A percentile compares a stretch with the other conserved stretches of the same genome.
Evolutionary conservation across 2,329 filamentous ascomycete species (phyloP).

Genomic region (Ceratocystis lukuohia): DNA sequence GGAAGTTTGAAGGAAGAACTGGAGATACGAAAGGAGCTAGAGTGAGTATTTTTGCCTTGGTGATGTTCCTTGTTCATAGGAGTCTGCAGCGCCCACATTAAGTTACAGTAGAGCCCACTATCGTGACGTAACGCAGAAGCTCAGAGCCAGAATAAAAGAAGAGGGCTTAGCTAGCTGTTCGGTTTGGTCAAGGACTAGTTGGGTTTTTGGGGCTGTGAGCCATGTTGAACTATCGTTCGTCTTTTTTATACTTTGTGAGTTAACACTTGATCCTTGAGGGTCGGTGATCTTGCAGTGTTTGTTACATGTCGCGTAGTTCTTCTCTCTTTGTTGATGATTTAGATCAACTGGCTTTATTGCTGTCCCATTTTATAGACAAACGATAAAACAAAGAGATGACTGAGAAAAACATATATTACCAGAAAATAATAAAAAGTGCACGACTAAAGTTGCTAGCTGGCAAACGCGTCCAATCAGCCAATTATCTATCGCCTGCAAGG

Average conservation of each 20-base stretch:
- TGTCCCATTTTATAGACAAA: background rate
- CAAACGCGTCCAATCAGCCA: background rate
- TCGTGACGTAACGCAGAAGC: conserved; percentile 5
- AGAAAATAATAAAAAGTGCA: too few relatives aligned
- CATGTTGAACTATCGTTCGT: too few relatives aligned
- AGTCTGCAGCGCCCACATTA: background rate
- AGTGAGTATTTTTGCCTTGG: background rate
- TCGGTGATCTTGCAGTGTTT: too few relatives aligned
- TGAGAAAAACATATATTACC: too few relatives aligned
- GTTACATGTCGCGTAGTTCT: background rate
- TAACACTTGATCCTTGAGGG: too few relatives aligned
- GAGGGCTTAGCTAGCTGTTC: background rate
- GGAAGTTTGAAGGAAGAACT: background rate
- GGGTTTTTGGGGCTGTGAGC: background rate
- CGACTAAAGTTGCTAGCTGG: background rate
- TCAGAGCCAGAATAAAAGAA: background rate
- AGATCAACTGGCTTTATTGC: too few relatives aligned
- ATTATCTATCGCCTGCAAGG: background rate
- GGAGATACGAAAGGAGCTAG: background rate
- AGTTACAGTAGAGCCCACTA: background rate
- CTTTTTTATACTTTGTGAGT: too few relatives aligned
- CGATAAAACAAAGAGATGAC: background rate
- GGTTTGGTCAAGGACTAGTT: background rate
- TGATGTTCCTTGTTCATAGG: background rate
- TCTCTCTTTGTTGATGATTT: background rate